Evolutionary conservation across 192 early-diverging fungal genomes (phyloP), one percentile per base, ranked within the genome.

Genomic region (Rhizophagus clarus): DNA sequence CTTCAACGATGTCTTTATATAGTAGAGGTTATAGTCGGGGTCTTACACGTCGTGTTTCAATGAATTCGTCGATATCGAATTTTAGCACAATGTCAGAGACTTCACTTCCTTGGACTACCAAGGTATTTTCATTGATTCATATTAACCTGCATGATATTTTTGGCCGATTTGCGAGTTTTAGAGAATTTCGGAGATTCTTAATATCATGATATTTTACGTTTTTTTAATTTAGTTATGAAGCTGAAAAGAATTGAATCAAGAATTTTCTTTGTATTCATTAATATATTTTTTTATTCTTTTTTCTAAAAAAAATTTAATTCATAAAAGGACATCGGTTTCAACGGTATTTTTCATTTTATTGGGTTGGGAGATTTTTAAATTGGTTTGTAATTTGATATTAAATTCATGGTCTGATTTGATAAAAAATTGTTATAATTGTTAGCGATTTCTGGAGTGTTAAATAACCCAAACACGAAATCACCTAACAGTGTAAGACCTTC

Each of bases 301-400:
- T 51, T 72, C 2, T 29, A 45, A 45, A 10, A 28, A 26, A 28
- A 47, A 10, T 14, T 49, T 2, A 28, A 49, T 47, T 45, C 0
- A 8, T 66, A 66, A 77, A 40, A 84, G 72, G 93, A 95, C 81
- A 94, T 95, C 83, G 94, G 94, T 17, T 90, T 89, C 73, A 94
- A 95, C 84, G 92, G 93, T 79, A 94, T 92, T 67, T 56, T 56
- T 56, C 20, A 56, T 56, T 56, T 56, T 56, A 22, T 56, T 56
- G 42, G 11, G 42, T 45, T 45, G 42, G 42, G 42, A 45, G 22
- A 22, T 56, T 56, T n/a, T 56, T 22, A 56, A 56, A 56, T 22
- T 22, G 6, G 3, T 22, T 56, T 56, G 17, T 56, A 56, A 56
- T 56, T 56, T 17, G 17, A 56, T 56, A 3, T 56, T 56, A 20